Percentiles rank a stretch among this genome's conserved stretches.
Evolutionary conservation across 176 grass and related monocot genomes (phyloP).

Genomic region (Stipa capillata): DNA sequence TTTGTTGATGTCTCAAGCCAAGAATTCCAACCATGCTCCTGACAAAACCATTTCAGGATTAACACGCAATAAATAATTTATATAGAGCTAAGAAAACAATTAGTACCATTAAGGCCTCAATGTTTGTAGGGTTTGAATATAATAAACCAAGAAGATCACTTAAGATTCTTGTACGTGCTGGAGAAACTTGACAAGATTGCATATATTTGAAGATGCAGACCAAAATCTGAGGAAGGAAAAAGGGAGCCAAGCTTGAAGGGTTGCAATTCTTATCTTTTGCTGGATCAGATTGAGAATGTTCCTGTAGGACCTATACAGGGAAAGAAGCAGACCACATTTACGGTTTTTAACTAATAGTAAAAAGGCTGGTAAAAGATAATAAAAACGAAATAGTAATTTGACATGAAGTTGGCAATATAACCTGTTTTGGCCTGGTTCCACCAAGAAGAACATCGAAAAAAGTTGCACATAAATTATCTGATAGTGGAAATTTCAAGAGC

Average conservation of each 20-base stretch:
- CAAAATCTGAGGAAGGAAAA: conserved; percentile 72
- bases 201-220: conserved; percentile 68
- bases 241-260: conserved; percentile 33
- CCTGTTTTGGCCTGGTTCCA: conserved; percentile 72
- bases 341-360: not conserved
- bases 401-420: not conserved
- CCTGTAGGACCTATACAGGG: conserved; percentile 48
- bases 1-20: conserved; percentile 65
- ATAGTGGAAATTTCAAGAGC: conserved; percentile 60
- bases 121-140: conserved; percentile 63
- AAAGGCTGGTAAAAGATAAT: not conserved
- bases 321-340: conserved; percentile 1
- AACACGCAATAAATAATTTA: not conserved
- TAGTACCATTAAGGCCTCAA: conserved; percentile 71
- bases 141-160: conserved; percentile 57
- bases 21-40: conserved; percentile 68
- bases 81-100: conserved; percentile 32
- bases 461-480: conserved; percentile 51
- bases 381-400: not conserved
- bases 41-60: conserved; percentile 26
- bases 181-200: conserved; percentile 57
- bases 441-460: conserved; percentile 78
- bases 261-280: conserved; percentile 38
- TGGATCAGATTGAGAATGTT: conserved; percentile 32
- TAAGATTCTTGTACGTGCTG: conserved; percentile 50